Evolutionary conservation across 306 rosid genomes (phyloP), one percentile per base, ranked within the genome.

Genomic region (Corylus americana): DNA sequence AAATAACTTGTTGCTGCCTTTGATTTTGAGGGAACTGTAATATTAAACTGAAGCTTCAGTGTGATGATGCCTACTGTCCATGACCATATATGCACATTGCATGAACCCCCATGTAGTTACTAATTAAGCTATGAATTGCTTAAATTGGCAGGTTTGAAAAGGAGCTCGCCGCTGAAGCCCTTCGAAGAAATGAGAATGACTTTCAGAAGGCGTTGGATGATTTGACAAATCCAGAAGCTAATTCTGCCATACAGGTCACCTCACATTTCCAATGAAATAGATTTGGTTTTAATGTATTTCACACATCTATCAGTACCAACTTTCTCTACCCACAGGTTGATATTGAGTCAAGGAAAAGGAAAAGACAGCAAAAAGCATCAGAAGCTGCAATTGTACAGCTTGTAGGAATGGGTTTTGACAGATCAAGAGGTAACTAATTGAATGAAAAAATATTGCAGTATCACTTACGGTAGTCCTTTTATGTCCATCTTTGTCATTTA

Each of bases 91-190:
- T 45, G 37, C 35, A 51, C 47, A 64, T 39, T 16, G 39, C 66
- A 31, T 35, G 55, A 37, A 37, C 18, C 20, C 16, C 25, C 45
- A 55, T 25, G 10, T 64, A 7, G 35, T 71, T 51, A 49, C 66
- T 55, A 45, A 5, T 74, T 69, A 77, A 74, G 50, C 73, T 61
- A 77, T 49, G 50, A 62, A 42, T 73, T 53, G 35, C 81, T 78
- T 74, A 39, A 73, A 71, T 70, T 76, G 83, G 55, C 83, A 94
- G 98, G 77, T 92, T 87, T 81, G 92, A 83, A 67, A 94, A 83
- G 87, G 92, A 88, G 51, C 96, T 92, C 55, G 97, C 93, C 13
- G 97, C 98, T 42, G 98, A 94, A 86, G 93, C 98, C 63, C 95
- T 92, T 77, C 84, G 93, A 79, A 90, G 85, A 88, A 92, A 91